Evolutionary conservation across 768 basidiomycete genomes (phyloP), one percentile per base, ranked within the genome.

Genomic region (Cystobasidiopsis lactophilus): DNA sequence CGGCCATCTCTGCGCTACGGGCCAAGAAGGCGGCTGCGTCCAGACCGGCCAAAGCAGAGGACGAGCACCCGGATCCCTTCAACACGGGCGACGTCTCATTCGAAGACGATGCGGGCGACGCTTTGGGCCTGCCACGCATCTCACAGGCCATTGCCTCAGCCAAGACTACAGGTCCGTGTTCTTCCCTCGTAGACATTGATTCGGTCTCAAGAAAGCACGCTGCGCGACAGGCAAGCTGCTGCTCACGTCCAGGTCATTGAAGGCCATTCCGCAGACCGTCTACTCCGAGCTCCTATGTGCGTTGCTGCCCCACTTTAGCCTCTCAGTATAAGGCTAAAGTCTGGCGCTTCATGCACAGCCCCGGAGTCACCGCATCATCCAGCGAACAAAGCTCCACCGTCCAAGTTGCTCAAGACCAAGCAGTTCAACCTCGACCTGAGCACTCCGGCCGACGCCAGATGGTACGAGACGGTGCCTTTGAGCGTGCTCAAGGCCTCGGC

Each of bases 401-500:
- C 45, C 29, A 13, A 27, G 9, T 47, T n/a, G n/a, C n/a, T 47
- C 45, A 47, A 47, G 45, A 11, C 16, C 23, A 30, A 47, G 16
- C 23, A 47, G 24, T 14, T 10, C 16, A 16, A 35, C 14, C n/a
- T 47, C 5, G 14, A 23, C 14, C 24, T 47, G 24, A 47, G 23
- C 16, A 16, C 14, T 23, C 26, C 45, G 14, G 9, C 4, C 14
- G 30, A 47, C 30, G 14, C 30, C 10, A 19, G 27, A 27, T 56
- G 55, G 55, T 56, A 40, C 50, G 52, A 56, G 24, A 21, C 10
- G 9, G 27, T 24, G 39, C 40, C 40, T 9, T 27, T 56, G 18
- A 52, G 26, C 4, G 24, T 39, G 27, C 30, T 56, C 29, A 56
- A 56, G 40, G 44, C 51, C 2, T 52, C 51, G 2, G 50, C 52